Conservation (phyloP, 176 grass and related monocot species). For the Neostapfia colusana region DNA sequence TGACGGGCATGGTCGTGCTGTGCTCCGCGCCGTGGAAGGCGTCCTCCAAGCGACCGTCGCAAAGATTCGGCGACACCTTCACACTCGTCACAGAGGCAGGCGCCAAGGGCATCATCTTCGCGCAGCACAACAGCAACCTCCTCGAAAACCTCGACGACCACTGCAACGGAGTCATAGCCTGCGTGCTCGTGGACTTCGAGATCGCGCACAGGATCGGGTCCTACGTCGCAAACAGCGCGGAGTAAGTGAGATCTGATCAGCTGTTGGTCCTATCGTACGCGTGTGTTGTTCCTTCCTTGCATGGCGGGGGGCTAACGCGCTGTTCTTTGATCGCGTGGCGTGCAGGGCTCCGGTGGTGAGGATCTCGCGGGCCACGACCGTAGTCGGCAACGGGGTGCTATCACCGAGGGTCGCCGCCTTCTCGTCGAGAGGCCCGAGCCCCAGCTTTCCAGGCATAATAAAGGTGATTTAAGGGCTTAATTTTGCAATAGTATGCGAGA, state of each 20-base stretch:
- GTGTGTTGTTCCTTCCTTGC: too few species aligned
- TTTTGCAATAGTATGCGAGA: background rate
- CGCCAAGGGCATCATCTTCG: conserved; percentile 24
- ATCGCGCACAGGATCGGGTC: background rate
- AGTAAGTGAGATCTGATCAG: background rate
- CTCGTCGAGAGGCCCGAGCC: conserved; percentile 30
- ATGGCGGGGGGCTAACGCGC: background rate
- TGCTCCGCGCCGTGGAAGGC: conserved; percentile 1
- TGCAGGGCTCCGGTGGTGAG: background rate
- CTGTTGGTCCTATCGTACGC: too few species aligned
- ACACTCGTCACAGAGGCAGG: background rate
- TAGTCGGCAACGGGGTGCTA: background rate
- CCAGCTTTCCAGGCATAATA: background rate
- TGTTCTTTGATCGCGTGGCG: too few species aligned
- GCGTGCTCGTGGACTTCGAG: conserved; percentile 14
- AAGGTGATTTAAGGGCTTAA: conserved; percentile 8
- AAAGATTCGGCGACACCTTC: background rate
- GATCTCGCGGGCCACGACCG: background rate
- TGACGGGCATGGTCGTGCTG: conserved; percentile 34
- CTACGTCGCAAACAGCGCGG: background rate
- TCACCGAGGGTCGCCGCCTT: conserved; percentile 1
- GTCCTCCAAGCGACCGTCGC: too few species aligned
- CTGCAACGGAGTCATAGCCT: background rate
- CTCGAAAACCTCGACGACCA: background rate
- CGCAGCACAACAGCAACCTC: background rate